A percentile compares a stretch with the other conserved stretches of the same genome.
Evolutionary conservation across 768 basidiomycete species (phyloP).

Genomic region (Tulasnella sp.): DNA sequence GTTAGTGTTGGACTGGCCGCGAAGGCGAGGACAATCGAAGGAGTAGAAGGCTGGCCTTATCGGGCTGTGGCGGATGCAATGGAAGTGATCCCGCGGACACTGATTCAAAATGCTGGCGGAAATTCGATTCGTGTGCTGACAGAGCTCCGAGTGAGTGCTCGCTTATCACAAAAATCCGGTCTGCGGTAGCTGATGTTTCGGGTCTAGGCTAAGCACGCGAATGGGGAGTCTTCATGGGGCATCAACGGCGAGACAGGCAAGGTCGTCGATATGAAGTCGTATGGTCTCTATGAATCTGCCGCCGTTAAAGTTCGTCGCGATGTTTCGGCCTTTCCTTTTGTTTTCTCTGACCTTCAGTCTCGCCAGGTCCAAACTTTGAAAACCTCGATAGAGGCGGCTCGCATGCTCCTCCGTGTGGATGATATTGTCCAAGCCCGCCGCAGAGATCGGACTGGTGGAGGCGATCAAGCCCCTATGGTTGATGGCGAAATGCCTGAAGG

Average conservation of each 20-base stretch:
- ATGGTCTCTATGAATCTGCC: slow-evolving; percentile 91
- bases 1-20: no score
- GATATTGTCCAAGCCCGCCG: slow-evolving; percentile 89
- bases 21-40: slow-evolving; percentile 73
- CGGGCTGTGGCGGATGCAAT: slow-evolving; percentile 91
- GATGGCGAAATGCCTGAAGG: slow-evolving; percentile 16
- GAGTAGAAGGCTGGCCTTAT: slow-evolving; percentile 89
- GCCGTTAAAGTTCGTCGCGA: slow-evolving; percentile 71
- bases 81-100: slow-evolving; percentile 93
- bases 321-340: neutral
- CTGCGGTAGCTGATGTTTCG: neutral
- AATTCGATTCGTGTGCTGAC: slow-evolving; percentile 92
- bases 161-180: neutral
- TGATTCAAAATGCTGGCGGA: slow-evolving; percentile 93
- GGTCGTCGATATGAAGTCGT: slow-evolving; percentile 90
- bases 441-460: slow-evolving; percentile 53
- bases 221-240: slow-evolving; percentile 86
- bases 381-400: slow-evolving; percentile 95
- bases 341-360: slow-evolving; percentile 4
- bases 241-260: slow-evolving; percentile 96
- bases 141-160: slow-evolving; percentile 70
- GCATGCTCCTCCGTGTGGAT: slow-evolving; percentile 87
- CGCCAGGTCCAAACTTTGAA: slow-evolving; percentile 88
- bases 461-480: neutral
- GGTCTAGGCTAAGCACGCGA: slow-evolving; percentile 86